Conservation (phyloP, 257 asterid species). For the Solanum corneliomulleri region DNA sequence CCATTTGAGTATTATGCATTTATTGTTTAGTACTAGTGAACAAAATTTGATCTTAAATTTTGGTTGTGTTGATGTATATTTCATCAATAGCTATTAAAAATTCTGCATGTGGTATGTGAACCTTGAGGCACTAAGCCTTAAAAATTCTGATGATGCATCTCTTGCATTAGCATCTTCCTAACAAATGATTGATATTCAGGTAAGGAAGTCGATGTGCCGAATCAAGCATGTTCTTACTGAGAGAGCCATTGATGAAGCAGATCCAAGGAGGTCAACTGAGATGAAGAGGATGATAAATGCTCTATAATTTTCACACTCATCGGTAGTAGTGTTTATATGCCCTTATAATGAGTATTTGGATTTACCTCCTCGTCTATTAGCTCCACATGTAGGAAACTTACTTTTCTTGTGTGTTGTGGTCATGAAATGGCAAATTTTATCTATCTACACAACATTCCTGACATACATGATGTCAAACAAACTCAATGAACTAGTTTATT, state of each 20-base stretch:
- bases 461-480: background rate
- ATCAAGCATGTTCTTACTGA: slow-evolving; percentile 89
- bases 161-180: background rate
- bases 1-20: background rate
- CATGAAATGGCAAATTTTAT: background rate
- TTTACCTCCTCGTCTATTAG: background rate
- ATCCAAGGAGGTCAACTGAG: slow-evolving; percentile 80
- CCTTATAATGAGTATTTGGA: background rate
- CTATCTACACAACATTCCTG: background rate
- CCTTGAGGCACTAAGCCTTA: background rate
- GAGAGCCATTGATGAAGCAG: slow-evolving; percentile 92
- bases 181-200: slow-evolving; percentile 34
- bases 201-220: slow-evolving; percentile 85
- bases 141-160: background rate
- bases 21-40: background rate
- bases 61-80: background rate
- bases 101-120: background rate
- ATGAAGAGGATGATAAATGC: slow-evolving; percentile 90
- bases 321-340: background rate
- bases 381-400: background rate
- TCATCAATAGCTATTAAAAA: background rate
- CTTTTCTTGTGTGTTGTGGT: background rate
- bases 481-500: background rate
- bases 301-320: slow-evolving; percentile 15
- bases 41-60: background rate